phyloP scores from a whole-genome alignment of 768 basidiomycete genomes.

The Suillus occidentalis region DNA sequence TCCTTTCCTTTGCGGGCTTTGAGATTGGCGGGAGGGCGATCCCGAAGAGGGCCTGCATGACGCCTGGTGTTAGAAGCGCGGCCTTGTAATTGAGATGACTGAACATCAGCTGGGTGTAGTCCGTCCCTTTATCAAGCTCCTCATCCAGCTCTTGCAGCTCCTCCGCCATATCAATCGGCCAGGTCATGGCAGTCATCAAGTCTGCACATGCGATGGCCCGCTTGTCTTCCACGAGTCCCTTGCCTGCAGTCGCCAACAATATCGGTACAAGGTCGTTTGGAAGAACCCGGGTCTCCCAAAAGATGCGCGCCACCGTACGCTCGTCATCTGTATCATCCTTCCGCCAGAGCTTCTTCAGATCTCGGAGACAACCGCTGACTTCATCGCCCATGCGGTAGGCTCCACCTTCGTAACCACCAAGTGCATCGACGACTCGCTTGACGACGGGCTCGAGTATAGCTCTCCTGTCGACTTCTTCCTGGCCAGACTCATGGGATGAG shows the following conservation, averaged over 20 bases:
- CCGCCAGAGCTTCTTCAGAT: constrained; percentile 94
- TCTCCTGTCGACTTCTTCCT: constrained; percentile 42
- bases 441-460: constrained; percentile 66
- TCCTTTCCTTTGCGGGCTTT: constrained; percentile 65
- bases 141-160: constrained; percentile 91
- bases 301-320: constrained; percentile 90
- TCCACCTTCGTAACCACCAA: constrained; percentile 71
- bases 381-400: constrained; percentile 80
- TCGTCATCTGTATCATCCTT: constrained; percentile 98
- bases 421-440: constrained; percentile 72
- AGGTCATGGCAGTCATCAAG: constrained; percentile 95
- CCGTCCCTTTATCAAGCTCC: constrained; percentile 74
- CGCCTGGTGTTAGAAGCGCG: constrained; percentile 59
- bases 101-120: constrained; percentile 81
- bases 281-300: constrained; percentile 85
- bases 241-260: constrained; percentile 76
- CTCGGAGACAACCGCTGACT: constrained; percentile 81
- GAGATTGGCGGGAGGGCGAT: constrained; percentile 79
- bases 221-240: constrained; percentile 77
- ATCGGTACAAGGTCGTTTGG: constrained; percentile 88
- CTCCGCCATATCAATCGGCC: constrained; percentile 96
- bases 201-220: constrained; percentile 83
- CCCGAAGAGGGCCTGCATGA: constrained; percentile 69
- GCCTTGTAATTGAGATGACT: constrained; percentile 92
- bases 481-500: constrained; percentile 26